Base-by-base conservation (phyloP, 495 filamentous ascomycete genomes). In the Aspergillus biplanus region DNA sequence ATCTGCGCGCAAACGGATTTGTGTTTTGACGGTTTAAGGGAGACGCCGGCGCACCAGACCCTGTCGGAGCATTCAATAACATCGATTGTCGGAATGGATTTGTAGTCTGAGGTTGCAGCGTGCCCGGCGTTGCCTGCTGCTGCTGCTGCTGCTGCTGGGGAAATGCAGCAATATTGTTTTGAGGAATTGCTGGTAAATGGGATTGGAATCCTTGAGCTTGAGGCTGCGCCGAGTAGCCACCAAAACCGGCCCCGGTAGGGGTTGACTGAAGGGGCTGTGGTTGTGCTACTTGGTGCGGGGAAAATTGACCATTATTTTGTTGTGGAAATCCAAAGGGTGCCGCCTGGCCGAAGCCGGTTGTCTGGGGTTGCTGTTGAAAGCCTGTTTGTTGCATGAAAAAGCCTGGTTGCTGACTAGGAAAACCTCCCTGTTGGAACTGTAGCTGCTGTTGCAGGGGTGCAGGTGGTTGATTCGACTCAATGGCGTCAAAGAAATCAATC, bases 401-500 rank as follows among this genome's bases (percentile, higher is more conserved):
- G 5, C 61, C 67, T 15, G 65, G 58, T 52, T 79, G 80, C 61
- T 80, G 72, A 65, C 81, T 75, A 66, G 77, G 67, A 65, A 84
- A 85, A 16, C 83, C 85, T 12, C 62, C 63, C 62, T 81, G 76
- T 33, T 82, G 83, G 65, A 86, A 84, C 44, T 78, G 75, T 65
- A 71, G 64, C 33, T 68, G 69, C 58, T 47, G 61, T 44, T 68
- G 69, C 47, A 68, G 69, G 72, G 83, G 80, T 66, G 75, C 74
- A 90, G 86, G 2, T 93, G 92, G 73, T 94, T 92, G 63, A 94
- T 93, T 68, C 91, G 89, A 33, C 68, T 98, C 93, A 69, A 99
- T 98, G 3, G 94, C 94, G 63, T 95, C 95, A 71, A 99, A 99
- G 73, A 99, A 97, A 73, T 99, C 95, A 68, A 99, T 99, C 56